Percentiles rank a stretch among this genome's conserved stretches.
These are phyloP conservation scores for Saturnispora diversa DNA, from an alignment of 805 yeast species.

Conservation along the genomic window DNA sequence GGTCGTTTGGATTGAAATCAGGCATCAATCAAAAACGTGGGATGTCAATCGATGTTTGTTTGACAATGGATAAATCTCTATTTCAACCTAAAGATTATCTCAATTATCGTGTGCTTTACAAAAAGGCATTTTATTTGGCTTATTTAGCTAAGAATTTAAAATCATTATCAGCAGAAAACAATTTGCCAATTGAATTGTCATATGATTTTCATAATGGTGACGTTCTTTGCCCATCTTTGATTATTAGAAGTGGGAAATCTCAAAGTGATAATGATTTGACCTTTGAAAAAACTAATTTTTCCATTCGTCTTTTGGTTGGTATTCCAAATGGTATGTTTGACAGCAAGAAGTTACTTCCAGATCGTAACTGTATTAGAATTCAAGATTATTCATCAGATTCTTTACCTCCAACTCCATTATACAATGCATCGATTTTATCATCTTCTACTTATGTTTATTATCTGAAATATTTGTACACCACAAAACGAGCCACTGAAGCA, in stretches of 20 bases:
- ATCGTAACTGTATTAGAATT: conserved; percentile 73
- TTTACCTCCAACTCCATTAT: conserved; percentile 70
- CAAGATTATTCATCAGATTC: conserved; percentile 27
- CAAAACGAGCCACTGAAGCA: conserved; percentile 67
- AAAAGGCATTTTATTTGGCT: conserved; percentile 81
- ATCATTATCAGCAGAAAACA: conserved; percentile 42
- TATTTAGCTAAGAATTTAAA: conserved; percentile 62
- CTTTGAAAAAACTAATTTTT: conserved; percentile 59
- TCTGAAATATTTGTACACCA: conserved; percentile 65
- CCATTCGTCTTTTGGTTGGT: conserved; percentile 66
- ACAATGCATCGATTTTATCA: conserved; percentile 73
- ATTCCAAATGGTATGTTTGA: conserved; percentile 68
- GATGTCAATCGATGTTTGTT: conserved; percentile 64
- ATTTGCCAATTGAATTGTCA: conserved; percentile 50
- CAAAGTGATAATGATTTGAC: conserved; percentile 41
- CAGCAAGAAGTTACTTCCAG: conserved; percentile 65
- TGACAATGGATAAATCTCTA: conserved; percentile 69
- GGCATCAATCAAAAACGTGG: conserved; percentile 58
- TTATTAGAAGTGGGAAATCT: conserved; percentile 46
- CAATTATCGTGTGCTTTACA: conserved; percentile 84
- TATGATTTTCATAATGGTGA: conserved; percentile 74
- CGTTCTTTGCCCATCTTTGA: conserved; percentile 63
- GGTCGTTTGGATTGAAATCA: conserved; percentile 83
- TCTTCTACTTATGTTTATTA: conserved; percentile 62
- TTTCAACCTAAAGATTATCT: conserved; percentile 84